These are phyloP conservation scores for Letharia columbiana DNA, from an alignment of 495 filamentous ascomycete genomes.

Conservation along the genomic window DNA sequence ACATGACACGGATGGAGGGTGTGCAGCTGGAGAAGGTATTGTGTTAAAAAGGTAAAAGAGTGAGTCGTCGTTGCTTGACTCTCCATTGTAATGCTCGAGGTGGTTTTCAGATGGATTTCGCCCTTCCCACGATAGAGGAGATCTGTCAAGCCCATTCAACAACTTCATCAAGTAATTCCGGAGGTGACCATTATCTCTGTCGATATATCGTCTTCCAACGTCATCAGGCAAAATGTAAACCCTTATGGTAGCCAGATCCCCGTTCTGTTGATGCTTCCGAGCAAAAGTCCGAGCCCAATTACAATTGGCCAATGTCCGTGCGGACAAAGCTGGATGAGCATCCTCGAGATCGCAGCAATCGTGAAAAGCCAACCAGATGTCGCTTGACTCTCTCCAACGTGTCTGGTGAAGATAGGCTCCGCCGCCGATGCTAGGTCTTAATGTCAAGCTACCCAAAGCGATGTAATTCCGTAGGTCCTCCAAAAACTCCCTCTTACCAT, in stretches of 20 bases:
- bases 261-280: constrained; percentile 14
- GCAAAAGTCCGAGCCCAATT: constrained; percentile 17
- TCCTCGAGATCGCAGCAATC: constrained; percentile 6
- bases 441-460: background rate
- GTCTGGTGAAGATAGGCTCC: background rate
- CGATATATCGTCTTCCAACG: constrained; percentile 44
- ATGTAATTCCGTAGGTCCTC: constrained; percentile 2
- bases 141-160: constrained; percentile 50
- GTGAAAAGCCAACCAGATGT: constrained; percentile 13
- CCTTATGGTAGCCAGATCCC: constrained; percentile 35
- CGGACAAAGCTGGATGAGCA: constrained; percentile 2
- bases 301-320: constrained; percentile 6
- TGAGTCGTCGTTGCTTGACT: constrained; percentile 44
- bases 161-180: constrained; percentile 42
- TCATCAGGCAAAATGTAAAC: constrained; percentile 64
- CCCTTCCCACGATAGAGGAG: constrained; percentile 49
- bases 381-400: constrained; percentile 12
- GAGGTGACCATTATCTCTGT: constrained; percentile 35
- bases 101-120: constrained; percentile 8
- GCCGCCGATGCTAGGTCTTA: background rate
- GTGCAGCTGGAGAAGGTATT: constrained; percentile 61
- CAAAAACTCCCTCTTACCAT: background rate
- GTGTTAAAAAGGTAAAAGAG: constrained; percentile 84
- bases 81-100: constrained; percentile 13
- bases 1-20: constrained; percentile 43